Evolutionary conservation across 495 filamentous ascomycete species (phyloP).

Genomic region (Daldinia loculata): DNA sequence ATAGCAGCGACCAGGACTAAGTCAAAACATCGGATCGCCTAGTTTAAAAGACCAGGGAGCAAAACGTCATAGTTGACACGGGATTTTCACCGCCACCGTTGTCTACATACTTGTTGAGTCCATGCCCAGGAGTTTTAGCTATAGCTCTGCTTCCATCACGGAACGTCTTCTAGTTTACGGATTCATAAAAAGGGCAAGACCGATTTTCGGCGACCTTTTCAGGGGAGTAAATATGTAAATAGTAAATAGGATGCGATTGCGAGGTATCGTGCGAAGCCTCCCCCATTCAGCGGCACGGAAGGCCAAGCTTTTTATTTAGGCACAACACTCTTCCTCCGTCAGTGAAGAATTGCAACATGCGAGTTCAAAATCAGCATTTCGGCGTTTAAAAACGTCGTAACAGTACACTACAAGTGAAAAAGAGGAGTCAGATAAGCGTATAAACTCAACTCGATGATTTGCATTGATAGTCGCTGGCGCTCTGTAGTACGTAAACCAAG

Average conservation of each 20-base stretch:
- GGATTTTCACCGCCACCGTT: background rate
- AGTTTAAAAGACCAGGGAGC: background rate
- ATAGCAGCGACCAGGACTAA: background rate
- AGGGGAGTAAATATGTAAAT: background rate
- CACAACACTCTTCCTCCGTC: background rate
- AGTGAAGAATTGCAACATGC: background rate
- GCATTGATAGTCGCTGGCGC: background rate
- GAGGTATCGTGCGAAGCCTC: background rate
- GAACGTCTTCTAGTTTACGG: background rate
- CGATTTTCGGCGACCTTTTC: background rate
- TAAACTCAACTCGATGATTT: background rate
- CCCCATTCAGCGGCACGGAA: background rate
- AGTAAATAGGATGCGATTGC: background rate
- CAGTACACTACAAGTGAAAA: too few relatives aligned
- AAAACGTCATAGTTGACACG: background rate
- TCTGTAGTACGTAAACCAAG: background rate
- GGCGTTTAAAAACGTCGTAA: background rate
- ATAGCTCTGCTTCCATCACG: background rate
- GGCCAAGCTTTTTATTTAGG: conserved; percentile 2
- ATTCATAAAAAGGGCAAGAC: background rate
- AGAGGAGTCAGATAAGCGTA: background rate
- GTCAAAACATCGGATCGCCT: background rate
- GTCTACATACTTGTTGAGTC: background rate
- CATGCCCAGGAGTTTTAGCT: background rate
- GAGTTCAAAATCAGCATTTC: background rate